These are phyloP conservation scores for Melaleuca quinquenervia DNA, from an alignment of 345 rosid genomes.

Conservation along the genomic window DNA sequence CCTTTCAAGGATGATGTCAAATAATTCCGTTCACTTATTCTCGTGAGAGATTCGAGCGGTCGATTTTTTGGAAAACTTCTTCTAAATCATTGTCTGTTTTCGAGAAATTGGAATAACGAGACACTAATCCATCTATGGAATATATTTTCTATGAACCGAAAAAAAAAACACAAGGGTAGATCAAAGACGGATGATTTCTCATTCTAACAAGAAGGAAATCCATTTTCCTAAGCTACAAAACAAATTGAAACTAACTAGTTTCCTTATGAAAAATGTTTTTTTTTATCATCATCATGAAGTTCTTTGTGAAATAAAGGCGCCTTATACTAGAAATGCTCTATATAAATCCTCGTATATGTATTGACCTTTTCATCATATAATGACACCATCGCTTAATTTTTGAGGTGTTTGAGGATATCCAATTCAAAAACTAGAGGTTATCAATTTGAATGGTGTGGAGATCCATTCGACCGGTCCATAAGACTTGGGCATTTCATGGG, in stretches of 20 bases:
- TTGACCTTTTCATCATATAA: not conserved
- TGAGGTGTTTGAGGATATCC: fast-evolving
- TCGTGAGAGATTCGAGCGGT: too few species aligned
- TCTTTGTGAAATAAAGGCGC: too few species aligned
- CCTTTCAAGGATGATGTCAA: too few species aligned
- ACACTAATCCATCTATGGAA: fast-evolving
- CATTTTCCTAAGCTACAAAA: not conserved
- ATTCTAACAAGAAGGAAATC: not conserved
- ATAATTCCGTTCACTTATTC: too few species aligned
- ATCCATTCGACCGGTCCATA: fast-evolving
- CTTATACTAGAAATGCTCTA: too few species aligned
- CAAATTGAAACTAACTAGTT: not conserved
- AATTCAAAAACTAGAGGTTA: not conserved
- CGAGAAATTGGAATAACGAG: fast-evolving
- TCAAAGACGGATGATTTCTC: not conserved
- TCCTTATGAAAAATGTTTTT: not conserved
- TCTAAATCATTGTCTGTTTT: not conserved
- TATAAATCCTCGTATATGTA: not conserved
- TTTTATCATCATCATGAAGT: too few species aligned
- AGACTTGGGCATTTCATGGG: not conserved
- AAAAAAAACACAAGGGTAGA: too few species aligned
- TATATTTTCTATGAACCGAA: too few species aligned
- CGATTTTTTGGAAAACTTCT: too few species aligned
- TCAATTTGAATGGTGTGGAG: not conserved
- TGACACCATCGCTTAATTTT: not conserved